Conservation (phyloP, 2,329 filamentous ascomycete species). For the Hymenoscyphus scutula region DNA sequence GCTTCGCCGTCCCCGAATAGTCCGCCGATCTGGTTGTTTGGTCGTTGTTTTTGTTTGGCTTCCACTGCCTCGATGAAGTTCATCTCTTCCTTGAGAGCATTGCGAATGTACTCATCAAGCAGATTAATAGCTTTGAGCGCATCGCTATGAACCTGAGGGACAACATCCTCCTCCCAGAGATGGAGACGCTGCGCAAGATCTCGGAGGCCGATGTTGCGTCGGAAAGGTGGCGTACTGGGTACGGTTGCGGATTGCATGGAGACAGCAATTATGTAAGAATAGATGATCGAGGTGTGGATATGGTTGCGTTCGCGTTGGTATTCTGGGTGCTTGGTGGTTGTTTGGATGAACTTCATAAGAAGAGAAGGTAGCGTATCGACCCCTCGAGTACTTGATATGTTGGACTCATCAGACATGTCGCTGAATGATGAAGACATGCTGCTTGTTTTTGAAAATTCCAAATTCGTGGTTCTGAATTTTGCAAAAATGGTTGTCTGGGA, state of each 20-base stretch:
- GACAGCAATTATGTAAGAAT: not conserved
- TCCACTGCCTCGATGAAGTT: not conserved
- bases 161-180: not conserved
- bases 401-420: not conserved
- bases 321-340: not conserved
- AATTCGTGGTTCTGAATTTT: not conserved
- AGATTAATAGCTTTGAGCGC: constrained; percentile 2
- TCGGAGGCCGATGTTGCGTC: constrained; percentile 3
- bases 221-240: not conserved
- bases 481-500: not conserved
- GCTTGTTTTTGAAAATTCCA: not conserved
- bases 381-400: not conserved
- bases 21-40: constrained; percentile 1
- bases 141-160: not conserved
- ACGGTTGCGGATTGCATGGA: not conserved
- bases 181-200: constrained; percentile 8
- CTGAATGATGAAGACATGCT: not conserved
- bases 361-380: constrained; percentile 1
- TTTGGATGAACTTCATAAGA: not conserved
- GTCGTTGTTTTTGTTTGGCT: not conserved
- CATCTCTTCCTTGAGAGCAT: not conserved
- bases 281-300: not conserved
- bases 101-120: not conserved
- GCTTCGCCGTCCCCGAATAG: not conserved
- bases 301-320: not conserved